Conservation (phyloP, 148 eudicot species). For the Polygonum aviculare region DNA sequence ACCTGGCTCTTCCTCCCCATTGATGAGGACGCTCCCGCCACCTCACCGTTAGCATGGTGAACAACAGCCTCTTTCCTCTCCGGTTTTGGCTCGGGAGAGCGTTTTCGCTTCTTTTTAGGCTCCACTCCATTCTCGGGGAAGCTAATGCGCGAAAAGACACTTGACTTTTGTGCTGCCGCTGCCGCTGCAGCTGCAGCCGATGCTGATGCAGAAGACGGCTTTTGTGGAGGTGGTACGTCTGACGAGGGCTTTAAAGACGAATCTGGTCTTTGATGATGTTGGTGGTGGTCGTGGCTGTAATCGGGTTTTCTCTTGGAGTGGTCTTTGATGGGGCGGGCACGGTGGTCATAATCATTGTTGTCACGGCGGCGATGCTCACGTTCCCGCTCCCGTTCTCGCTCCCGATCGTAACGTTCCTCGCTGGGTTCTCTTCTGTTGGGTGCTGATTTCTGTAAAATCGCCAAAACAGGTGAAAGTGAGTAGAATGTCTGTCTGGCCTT, state of each 20-base stretch:
- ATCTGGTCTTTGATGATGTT: slow-evolving; percentile 23
- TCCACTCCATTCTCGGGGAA: slow-evolving; percentile 35
- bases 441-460: not conserved
- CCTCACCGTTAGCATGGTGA: not conserved
- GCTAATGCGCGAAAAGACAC: slow-evolving; percentile 71
- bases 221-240: slow-evolving; percentile 3
- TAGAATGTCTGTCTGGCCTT: not conserved
- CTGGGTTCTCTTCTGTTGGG: slow-evolving; percentile 6
- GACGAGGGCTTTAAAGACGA: slow-evolving; percentile 21
- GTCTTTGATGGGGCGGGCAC: not conserved
- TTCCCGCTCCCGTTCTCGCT: not conserved
- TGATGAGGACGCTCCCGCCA: not conserved
- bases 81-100: slow-evolving; percentile 14
- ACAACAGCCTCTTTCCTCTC: slow-evolving; percentile 3
- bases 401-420: not conserved
- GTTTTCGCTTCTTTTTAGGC: slow-evolving; percentile 38
- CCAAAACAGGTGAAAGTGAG: not conserved
- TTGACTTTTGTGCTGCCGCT: slow-evolving; percentile 15
- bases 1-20: slow-evolving; percentile 15
- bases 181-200: not conserved
- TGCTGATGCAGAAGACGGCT: slow-evolving; percentile 9
- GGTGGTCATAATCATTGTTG: not conserved
- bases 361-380: not conserved
- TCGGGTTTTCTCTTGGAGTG: not conserved
- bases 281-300: slow-evolving; percentile 9